Evolutionary conservation across 306 rosid genomes (phyloP).

Genomic region (Prosopis cineraria): DNA sequence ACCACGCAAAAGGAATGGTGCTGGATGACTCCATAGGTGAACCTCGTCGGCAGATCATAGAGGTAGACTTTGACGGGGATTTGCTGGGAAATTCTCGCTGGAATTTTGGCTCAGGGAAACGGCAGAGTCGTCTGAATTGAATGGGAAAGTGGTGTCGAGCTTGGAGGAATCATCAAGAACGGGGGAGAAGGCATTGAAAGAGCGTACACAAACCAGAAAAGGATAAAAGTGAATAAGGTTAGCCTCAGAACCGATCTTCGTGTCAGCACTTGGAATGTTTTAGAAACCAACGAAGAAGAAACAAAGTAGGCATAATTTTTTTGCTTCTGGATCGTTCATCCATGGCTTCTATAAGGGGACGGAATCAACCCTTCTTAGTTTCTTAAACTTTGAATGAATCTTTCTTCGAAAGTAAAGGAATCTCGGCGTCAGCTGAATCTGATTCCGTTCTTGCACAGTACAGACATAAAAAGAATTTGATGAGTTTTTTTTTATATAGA

Average conservation of each 20-base stretch:
- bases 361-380: background rate
- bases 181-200: background rate
- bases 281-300: background rate
- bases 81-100: background rate
- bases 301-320: constrained; percentile 30
- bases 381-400: constrained; percentile 2
- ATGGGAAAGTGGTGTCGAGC: constrained; percentile 40
- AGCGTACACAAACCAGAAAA: constrained; percentile 16
- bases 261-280: constrained; percentile 17
- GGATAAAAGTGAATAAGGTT: constrained; percentile 48
- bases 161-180: constrained; percentile 37
- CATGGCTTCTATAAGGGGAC: constrained; percentile 23
- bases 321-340: constrained; percentile 35
- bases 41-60: constrained; percentile 66
- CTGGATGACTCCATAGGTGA: constrained; percentile 70
- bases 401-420: background rate
- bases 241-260: constrained; percentile 65
- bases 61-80: constrained; percentile 53
- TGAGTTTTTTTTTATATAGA: too few species aligned
- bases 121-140: constrained; percentile 27
- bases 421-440: background rate
- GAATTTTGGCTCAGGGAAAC: constrained; percentile 14
- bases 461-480: background rate
- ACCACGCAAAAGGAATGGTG: constrained; percentile 70
- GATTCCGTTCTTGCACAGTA: background rate